Percentiles rank a stretch among this genome's conserved stretches.
phyloP scores from a whole-genome alignment of 1,139 yeast species.

The Scheffersomyces segobiensis region DNA sequence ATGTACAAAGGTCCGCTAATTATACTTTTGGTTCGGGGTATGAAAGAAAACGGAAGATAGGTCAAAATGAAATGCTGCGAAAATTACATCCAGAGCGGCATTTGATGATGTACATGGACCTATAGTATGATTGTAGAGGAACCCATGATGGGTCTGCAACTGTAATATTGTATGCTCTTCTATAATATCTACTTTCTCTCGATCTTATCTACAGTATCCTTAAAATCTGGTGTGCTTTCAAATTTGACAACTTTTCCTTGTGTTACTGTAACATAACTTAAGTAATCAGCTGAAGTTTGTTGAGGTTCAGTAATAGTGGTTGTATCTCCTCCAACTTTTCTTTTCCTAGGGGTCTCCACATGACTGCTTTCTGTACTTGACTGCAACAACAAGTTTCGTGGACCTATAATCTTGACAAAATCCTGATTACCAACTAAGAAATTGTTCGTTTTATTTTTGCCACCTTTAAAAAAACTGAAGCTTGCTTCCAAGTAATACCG shows the following conservation, averaged over 20 bases:
- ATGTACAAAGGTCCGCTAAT: neutral
- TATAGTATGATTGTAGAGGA: too few species aligned
- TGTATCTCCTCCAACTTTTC: neutral
- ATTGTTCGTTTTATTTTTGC: slow-evolving; percentile 10
- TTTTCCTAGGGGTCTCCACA: neutral
- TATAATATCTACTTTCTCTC: slow-evolving; percentile 8
- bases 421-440: slow-evolving; percentile 33
- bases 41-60: neutral
- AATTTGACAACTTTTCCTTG: slow-evolving; percentile 41
- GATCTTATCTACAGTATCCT: slow-evolving; percentile 34
- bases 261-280: slow-evolving; percentile 46
- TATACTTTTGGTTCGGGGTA: neutral
- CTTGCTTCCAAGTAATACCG: neutral
- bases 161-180: neutral
- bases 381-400: slow-evolving; percentile 55
- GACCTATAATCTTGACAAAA: slow-evolving; percentile 54
- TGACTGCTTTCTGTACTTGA: slow-evolving; percentile 21
- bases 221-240: slow-evolving; percentile 45
- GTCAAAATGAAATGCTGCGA: neutral
- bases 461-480: neutral
- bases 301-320: neutral
- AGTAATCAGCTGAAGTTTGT: slow-evolving; percentile 36
- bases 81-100: neutral
- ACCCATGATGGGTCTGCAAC: too few species aligned
- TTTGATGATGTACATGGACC: neutral